A percentile compares a stretch with the other conserved stretches of the same genome.
Evolutionary conservation across 192 early-diverging fungal species (phyloP).

Genomic region (Diversispora eburnea): DNA sequence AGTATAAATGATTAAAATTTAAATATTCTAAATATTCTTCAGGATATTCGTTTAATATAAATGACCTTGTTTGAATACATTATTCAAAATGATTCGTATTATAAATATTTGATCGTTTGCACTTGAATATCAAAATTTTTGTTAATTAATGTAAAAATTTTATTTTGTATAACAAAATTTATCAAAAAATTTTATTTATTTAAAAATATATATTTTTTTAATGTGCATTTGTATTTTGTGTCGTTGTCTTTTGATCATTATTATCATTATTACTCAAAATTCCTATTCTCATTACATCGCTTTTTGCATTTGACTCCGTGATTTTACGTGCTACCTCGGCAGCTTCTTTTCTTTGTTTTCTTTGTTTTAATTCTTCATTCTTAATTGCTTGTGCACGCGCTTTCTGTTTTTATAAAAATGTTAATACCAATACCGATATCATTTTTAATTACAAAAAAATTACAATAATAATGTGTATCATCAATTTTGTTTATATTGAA

Average conservation of each 20-base stretch:
- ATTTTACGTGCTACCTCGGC: conserved; percentile 45
- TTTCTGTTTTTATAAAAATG: conserved; percentile 35
- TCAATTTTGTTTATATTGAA: not conserved
- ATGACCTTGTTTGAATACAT: too few relatives aligned
- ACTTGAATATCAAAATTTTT: too few relatives aligned
- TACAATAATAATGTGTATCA: too few relatives aligned
- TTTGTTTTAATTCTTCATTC: conserved; percentile 50
- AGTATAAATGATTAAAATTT: too few relatives aligned
- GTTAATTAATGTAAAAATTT: too few relatives aligned
- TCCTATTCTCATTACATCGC: conserved; percentile 49
- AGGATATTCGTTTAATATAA: too few relatives aligned
- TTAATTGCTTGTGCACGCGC: conserved; percentile 52
- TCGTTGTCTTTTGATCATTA: conserved; percentile 1
- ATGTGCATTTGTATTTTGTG: not conserved
- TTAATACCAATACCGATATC: not conserved
- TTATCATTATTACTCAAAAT: conserved; percentile 34
- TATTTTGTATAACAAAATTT: too few relatives aligned
- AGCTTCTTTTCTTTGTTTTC: conserved; percentile 43
- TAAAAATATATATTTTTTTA: not conserved
- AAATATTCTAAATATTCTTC: too few relatives aligned
- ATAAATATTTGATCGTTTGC: too few relatives aligned
- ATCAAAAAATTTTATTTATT: too few relatives aligned
- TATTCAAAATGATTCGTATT: too few relatives aligned
- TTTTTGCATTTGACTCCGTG: conserved; percentile 45
- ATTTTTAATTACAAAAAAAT: too few relatives aligned